A percentile compares a stretch with the other conserved stretches of the same genome.
phyloP scores from a whole-genome alignment of 2,329 filamentous ascomycete genomes.

The Exophiala sp. region DNA sequence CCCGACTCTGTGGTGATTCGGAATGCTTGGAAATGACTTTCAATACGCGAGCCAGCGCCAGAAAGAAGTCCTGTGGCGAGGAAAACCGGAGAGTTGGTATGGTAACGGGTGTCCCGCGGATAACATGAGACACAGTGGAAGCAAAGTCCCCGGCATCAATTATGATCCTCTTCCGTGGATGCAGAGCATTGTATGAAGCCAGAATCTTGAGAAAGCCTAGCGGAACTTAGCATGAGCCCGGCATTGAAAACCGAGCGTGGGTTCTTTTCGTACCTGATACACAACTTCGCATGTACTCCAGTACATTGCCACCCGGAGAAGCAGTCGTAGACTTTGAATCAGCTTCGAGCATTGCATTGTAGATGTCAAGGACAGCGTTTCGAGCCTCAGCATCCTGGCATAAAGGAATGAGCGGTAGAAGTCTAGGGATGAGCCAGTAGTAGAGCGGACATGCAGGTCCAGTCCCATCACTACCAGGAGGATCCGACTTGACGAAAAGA shows the following conservation, averaged over 20 bases:
- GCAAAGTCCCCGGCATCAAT: slow-evolving; percentile 18
- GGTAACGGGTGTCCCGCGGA: neutral
- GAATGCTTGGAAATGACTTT: slow-evolving; percentile 13
- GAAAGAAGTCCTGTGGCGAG: slow-evolving; percentile 5
- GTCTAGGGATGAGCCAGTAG: slow-evolving; percentile 49
- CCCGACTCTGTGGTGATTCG: slow-evolving; percentile 3
- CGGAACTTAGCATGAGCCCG: neutral
- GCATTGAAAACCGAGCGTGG: neutral
- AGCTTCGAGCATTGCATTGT: slow-evolving; percentile 13
- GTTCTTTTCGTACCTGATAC: slow-evolving; percentile 12
- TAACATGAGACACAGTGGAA: neutral
- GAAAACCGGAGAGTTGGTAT: slow-evolving; percentile 15
- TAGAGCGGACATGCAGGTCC: slow-evolving; percentile 43
- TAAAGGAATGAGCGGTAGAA: slow-evolving; percentile 43
- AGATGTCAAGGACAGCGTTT: slow-evolving; percentile 11
- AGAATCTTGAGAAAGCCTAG: slow-evolving; percentile 10
- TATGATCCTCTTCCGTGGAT: slow-evolving; percentile 11
- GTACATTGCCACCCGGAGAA: slow-evolving; percentile 3
- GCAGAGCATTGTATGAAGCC: neutral
- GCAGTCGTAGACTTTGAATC: slow-evolving; percentile 7
- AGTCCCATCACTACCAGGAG: slow-evolving; percentile 5
- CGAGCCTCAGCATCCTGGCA: slow-evolving; percentile 3
- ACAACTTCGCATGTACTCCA: slow-evolving; percentile 11
- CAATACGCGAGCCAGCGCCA: slow-evolving; percentile 11
- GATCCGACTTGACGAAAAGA: slow-evolving; percentile 59